phyloP scores from a whole-genome alignment of 169 alveolate species.

The Perkinsus chesapeaki region DNA sequence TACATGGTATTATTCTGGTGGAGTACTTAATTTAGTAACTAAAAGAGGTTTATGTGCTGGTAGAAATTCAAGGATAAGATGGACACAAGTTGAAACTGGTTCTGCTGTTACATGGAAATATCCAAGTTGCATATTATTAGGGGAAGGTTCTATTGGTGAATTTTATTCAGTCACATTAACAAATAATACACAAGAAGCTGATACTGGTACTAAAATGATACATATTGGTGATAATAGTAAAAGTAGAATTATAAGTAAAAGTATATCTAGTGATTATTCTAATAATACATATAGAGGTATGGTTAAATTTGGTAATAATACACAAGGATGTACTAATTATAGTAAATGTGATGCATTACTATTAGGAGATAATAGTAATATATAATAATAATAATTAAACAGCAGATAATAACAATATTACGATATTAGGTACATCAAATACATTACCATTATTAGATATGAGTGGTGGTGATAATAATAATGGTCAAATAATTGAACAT shows the following conservation, averaged over 20 bases:
- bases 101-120: slow-evolving; percentile 23
- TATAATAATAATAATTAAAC: no score
- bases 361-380: slow-evolving; percentile 8
- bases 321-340: slow-evolving; percentile 11
- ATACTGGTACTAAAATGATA: slow-evolving; percentile 31
- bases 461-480: not conserved
- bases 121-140: slow-evolving; percentile 18
- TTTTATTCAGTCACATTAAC: slow-evolving; percentile 17
- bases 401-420: not conserved
- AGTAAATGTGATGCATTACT: slow-evolving; percentile 11
- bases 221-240: slow-evolving; percentile 19
- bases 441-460: not conserved
- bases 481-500: not conserved
- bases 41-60: slow-evolving; percentile 21
- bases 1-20: slow-evolving; percentile 11
- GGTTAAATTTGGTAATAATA: not conserved
- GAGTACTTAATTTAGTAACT: slow-evolving; percentile 32
- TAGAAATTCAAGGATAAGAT: not conserved
- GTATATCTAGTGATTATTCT: slow-evolving; percentile 7
- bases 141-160: slow-evolving; percentile 12
- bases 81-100: slow-evolving; percentile 27
- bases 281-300: slow-evolving; percentile 16
- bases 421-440: not conserved
- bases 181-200: slow-evolving; percentile 20
- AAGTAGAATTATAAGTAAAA: slow-evolving; percentile 20